Percentiles rank a stretch among this genome's conserved stretches.
These are phyloP conservation scores for Fonsecaea multimorphosa DNA, from an alignment of 2,329 filamentous ascomycete genomes.

Conservation along the genomic window DNA sequence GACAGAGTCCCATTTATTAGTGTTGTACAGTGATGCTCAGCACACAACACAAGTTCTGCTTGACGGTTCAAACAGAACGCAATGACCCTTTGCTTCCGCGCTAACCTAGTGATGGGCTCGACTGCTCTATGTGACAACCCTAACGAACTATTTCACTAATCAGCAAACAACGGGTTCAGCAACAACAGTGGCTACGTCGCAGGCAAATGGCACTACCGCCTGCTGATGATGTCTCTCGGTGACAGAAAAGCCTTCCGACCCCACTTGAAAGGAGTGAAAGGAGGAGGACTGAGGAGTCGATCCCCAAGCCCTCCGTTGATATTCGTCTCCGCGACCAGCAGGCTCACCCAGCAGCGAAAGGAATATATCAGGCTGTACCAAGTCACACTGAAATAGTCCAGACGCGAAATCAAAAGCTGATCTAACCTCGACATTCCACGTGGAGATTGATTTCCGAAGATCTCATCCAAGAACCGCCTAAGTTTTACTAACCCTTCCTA, in stretches of 20 bases:
- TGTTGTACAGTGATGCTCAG: neutral
- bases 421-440: neutral
- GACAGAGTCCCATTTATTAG: neutral
- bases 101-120: neutral
- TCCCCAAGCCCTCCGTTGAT: neutral
- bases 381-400: neutral
- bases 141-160: neutral
- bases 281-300: neutral
- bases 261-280: neutral
- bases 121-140: neutral
- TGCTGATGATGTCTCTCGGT: neutral
- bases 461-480: neutral
- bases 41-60: neutral
- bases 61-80: neutral
- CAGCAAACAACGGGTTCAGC: neutral
- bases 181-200: neutral
- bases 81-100: neutral
- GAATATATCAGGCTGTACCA: neutral
- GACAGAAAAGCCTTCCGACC: neutral
- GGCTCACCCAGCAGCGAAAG: neutral
- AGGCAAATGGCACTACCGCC: neutral
- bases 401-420: neutral
- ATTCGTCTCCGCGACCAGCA: neutral
- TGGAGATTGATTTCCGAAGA: neutral
- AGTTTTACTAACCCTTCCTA: neutral